These are phyloP conservation scores for Trapa bicornis DNA, from an alignment of 345 rosid species.

Conservation along the genomic window DNA sequence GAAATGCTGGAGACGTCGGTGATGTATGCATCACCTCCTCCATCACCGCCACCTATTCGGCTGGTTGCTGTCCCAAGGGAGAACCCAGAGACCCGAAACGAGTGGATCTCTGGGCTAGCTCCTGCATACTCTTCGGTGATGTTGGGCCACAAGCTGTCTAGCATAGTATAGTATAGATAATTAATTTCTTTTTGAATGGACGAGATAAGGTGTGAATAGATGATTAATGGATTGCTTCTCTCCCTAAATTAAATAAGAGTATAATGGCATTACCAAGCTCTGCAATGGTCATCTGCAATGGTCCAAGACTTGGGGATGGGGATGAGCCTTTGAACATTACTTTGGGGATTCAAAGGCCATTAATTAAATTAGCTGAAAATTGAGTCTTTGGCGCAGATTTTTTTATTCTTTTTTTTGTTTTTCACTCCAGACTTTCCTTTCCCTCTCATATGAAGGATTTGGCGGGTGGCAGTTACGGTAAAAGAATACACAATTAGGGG, in stretches of 20 bases:
- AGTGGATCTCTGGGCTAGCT: neutral
- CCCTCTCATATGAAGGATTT: neutral
- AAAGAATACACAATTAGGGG: neutral
- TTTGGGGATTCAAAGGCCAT: too few species aligned
- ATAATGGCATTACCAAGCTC: too few species aligned
- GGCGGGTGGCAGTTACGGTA: conserved; percentile 11
- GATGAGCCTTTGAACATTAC: too few species aligned
- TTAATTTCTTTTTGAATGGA: too few species aligned
- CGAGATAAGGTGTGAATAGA: too few species aligned
- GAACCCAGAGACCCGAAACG: conserved; percentile 32
- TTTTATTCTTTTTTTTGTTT: neutral
- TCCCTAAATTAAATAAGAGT: too few species aligned
- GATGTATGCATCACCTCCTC: conserved; percentile 54
- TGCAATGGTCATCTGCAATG: too few species aligned
- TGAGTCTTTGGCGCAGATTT: too few species aligned
- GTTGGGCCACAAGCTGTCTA: neutral
- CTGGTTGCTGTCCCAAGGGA: conserved; percentile 45
- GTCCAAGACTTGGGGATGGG: too few species aligned
- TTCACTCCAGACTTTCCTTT: neutral
- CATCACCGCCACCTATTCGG: conserved; percentile 37
- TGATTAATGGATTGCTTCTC: too few species aligned
- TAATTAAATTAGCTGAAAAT: too few species aligned
- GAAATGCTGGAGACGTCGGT: conserved; percentile 44
- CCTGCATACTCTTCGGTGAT: neutral
- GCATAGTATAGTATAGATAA: neutral